Base-by-base conservation (phyloP, 2,329 filamentous ascomycete species). In the Beauveria medogensis region DNA sequence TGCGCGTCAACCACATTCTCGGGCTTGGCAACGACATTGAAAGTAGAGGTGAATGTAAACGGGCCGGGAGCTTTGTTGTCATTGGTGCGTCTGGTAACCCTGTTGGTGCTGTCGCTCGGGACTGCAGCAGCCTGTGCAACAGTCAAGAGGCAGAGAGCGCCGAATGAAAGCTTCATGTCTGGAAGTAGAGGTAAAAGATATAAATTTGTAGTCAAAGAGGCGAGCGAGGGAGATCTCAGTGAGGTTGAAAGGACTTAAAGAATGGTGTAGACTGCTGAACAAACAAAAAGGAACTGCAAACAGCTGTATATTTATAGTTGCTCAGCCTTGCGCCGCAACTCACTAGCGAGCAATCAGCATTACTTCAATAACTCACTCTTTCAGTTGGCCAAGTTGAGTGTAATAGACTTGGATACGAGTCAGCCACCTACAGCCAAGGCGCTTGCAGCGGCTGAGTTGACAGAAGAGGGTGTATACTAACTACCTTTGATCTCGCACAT, bases 31-130 rank as follows among this genome's bases (percentile, higher is more conserved):
- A 74, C 68, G 61, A 83, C 70, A 46, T 73, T 65, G 71, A 77
- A 82, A 61, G 74, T 77, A 20, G 77, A 78, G 61, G 80, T 81
- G 72, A 82, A 83, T 63, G 62, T 55, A 63, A 73, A 73, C 3
- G 71, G 71, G 22, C 57, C 48, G 5, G 51, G 28, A 3, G 53
- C 7, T 16, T 60, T 59, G 10, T 20, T 16, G 40, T 62, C 50
- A 18, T 52, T n/a, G 12, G 24, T 37, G 44, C 28, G 28, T 12
- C 52, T 10, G 12, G 44, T 44, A 22, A n/a, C 44, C 30, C 44
- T 28, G 41, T 18, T 34, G 18, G 43, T 40, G n/a, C 3, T 28
- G 28, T 20, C 51, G 30, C n/a, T 24, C 7, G 48, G 50, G 30
- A 55, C 43, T 7, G 51, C 37, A n/a, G n/a, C 52, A 8, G 52